Percentiles rank a stretch among this genome's conserved stretches.
Evolutionary conservation across 2,329 filamentous ascomycete genomes (phyloP).

Genomic region (Colletotrichum tanaceti): DNA sequence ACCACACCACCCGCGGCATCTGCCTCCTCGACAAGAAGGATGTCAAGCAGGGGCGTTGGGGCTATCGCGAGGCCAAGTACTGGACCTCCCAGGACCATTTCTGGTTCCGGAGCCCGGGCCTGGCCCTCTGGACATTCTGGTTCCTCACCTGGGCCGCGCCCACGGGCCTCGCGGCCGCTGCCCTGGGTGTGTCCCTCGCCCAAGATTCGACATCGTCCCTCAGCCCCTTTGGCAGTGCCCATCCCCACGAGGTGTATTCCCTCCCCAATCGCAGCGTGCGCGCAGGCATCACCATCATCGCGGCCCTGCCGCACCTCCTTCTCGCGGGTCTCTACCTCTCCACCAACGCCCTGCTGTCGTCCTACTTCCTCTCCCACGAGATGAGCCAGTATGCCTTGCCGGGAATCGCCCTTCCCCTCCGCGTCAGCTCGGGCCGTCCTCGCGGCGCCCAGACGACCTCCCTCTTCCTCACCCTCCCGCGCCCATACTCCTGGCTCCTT

Average conservation of each 20-base stretch:
- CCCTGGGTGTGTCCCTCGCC: conserved; percentile 52
- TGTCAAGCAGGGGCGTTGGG: conserved; percentile 58
- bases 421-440: conserved; percentile 59
- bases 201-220: conserved; percentile 47
- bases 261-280: conserved; percentile 43
- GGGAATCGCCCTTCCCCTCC: conserved; percentile 51
- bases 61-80: conserved; percentile 55
- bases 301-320: conserved; percentile 61
- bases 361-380: conserved; percentile 64
- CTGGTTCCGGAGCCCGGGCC: conserved; percentile 60
- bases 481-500: conserved; percentile 58
- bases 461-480: conserved; percentile 63
- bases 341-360: conserved; percentile 59
- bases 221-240: conserved; percentile 54
- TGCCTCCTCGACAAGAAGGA: conserved; percentile 62
- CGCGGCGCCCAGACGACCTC: conserved; percentile 59
- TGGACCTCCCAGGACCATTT: conserved; percentile 55
- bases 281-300: conserved; percentile 52
- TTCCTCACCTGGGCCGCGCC: conserved; percentile 54
- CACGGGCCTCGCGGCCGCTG: conserved; percentile 52
- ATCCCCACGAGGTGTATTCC: conserved; percentile 50
- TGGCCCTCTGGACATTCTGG: conserved; percentile 56
- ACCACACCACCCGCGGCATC: conserved; percentile 55
- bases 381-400: conserved; percentile 56
- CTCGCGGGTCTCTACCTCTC: conserved; percentile 61